Base-by-base conservation (phyloP, 352 stramenopile genomes). In the Phytophthora colocasiae region DNA sequence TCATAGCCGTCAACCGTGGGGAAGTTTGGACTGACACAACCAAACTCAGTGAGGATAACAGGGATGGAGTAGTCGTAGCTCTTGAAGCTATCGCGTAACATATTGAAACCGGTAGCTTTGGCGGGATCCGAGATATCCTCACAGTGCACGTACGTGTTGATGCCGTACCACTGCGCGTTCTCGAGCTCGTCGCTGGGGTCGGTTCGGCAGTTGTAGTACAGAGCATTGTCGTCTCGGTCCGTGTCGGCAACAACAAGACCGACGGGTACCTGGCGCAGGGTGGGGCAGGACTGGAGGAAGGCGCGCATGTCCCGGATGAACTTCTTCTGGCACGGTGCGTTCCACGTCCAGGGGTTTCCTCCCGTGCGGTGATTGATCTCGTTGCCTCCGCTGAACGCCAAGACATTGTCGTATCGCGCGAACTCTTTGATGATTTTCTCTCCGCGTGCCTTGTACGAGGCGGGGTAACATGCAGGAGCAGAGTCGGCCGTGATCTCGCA, bases 301-400 rank as follows among this genome's bases (percentile, higher is more conserved):
- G 73, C 71, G 44, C 89, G 76, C 87, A 97, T 97, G 72, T 96
- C 90, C 0, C 80, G 75, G 38, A 97, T 71, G 62, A 96, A 95
- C 64, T 95, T 97, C 62, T 96, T 97, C 55, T 96, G 87, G 66
- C 90, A 97, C 31, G 90, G 79, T 26, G 82, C 84, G 67, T 96
- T 94, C 63, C 65, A 78, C 31, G 81, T 68, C 51, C 76, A 69
- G 1, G 58, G 50, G 14, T 81, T 78, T 15, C 72, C 79, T 24
- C 53, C 59, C 4, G 78, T 81, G 63, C 73, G 76, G 66, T 95
- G 77, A 71, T 93, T 95, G 36, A 94, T 80, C 71, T 96, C 88
- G 66, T 96, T 96, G 40, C 86, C 87, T 10, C 69, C 83, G 22
- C 77, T 88, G 63, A 92, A 92, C n/a, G 66, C 83, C 32, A 97